Evolutionary conservation across 805 yeast genomes (phyloP).

Genomic region (Yarrowia sp.): DNA sequence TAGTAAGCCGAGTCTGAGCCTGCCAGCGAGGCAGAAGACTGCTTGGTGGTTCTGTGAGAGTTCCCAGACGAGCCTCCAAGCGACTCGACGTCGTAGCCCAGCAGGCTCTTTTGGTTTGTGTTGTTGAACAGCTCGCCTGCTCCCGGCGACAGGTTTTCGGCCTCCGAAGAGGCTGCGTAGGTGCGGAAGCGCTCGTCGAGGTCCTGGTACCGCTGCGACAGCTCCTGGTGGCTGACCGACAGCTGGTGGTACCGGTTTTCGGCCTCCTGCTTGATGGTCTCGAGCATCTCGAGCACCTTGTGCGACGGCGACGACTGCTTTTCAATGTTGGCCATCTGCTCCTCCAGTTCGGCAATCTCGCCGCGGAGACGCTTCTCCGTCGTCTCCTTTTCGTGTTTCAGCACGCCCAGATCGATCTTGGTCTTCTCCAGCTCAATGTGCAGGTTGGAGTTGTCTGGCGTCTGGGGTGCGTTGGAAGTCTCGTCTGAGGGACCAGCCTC

Average conservation of each 20-base stretch:
- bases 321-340: conserved; percentile 30
- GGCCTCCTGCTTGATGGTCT: conserved; percentile 28
- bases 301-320: conserved; percentile 17
- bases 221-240: conserved; percentile 35
- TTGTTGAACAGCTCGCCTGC: conserved; percentile 9
- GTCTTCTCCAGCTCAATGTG: conserved; percentile 11
- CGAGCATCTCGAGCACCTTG: conserved; percentile 29
- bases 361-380: conserved; percentile 25
- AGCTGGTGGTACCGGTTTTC: conserved; percentile 33
- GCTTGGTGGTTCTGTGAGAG: conserved; percentile 14
- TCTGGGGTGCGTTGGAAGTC: not conserved
- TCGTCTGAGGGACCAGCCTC: not conserved
- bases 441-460: not conserved
- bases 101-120: conserved; percentile 10
- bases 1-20: conserved; percentile 4
- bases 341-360: conserved; percentile 28
- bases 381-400: conserved; percentile 28
- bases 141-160: conserved; percentile 7
- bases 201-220: conserved; percentile 33
- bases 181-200: conserved; percentile 35
- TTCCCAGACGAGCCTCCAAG: conserved; percentile 4
- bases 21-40: conserved; percentile 5
- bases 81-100: conserved; percentile 13
- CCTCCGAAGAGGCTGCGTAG: conserved; percentile 16
- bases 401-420: conserved; percentile 18